These are phyloP conservation scores for Funneliformis mosseae DNA, from an alignment of 192 early-diverging fungal species.

Conservation along the genomic window DNA sequence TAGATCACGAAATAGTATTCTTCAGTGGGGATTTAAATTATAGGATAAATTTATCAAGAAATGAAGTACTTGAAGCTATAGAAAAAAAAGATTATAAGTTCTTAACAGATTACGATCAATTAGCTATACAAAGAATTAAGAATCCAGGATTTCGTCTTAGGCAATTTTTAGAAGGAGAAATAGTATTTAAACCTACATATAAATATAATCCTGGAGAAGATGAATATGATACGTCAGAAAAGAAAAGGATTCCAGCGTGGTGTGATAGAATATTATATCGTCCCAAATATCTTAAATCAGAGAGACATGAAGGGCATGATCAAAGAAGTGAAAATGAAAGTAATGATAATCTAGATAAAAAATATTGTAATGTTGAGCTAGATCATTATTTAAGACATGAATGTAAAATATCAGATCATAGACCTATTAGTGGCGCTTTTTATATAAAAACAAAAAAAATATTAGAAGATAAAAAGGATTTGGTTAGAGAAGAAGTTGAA, in stretches of 20 bases:
- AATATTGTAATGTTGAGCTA: conserved; percentile 46
- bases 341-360: too few relatives aligned
- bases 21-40: conserved; percentile 97
- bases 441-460: conserved; percentile 61
- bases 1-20: conserved; percentile 78
- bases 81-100: conserved; percentile 59
- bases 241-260: conserved; percentile 92
- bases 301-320: too few relatives aligned
- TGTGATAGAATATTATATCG: conserved; percentile 90
- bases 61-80: conserved; percentile 61
- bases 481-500: conserved; percentile 52
- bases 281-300: too few relatives aligned
- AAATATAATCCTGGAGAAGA: conserved; percentile 91
- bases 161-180: conserved; percentile 73
- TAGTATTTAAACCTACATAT: conserved; percentile 93
- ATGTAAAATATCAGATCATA: conserved; percentile 79
- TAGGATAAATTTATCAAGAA: conserved; percentile 76
- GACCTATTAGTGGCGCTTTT: conserved; percentile 78
- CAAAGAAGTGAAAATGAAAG: too few relatives aligned
- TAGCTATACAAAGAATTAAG: conserved; percentile 48
- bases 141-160: conserved; percentile 78
- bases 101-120: conserved; percentile 68
- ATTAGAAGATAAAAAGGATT: conserved; percentile 51
- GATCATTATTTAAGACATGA: conserved; percentile 70
- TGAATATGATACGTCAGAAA: conserved; percentile 90